Evolutionary conservation across 768 basidiomycete species (phyloP), one percentile per base, ranked within the genome.

Genomic region (Calocybe gangraenosa): DNA sequence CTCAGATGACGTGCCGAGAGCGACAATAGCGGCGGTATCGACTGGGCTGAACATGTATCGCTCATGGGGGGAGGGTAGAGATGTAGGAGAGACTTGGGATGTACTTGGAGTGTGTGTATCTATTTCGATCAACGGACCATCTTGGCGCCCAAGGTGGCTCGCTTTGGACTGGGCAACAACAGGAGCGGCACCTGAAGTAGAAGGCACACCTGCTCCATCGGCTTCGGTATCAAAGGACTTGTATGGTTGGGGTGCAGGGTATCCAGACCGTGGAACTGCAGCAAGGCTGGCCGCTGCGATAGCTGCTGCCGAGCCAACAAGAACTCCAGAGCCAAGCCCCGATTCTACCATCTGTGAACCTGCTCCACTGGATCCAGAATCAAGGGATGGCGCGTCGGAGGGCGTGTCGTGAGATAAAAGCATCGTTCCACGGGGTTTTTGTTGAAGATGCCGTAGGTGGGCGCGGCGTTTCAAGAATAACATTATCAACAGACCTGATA

Each of bases 351-450:
- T 51, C 22, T 41, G 42, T 31, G 40, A 21, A 19, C 32, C 28
- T 35, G 35, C 17, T 33, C 38, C 43, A 11, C 25, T 11, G 32
- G 34, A 35, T 4, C 10, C 34, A 30, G 43, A 40, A n/a, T 32
- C 6, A 19, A 40, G 40, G 19, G 32, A 40, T 17, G 23, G 22
- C 13, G 42, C 22, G 13, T 45, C 37, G 7, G 51, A 51, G 10
- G 42, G 30, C 28, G 28, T 30, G 40, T 50, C 32, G 9, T 2
- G 21, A 22, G 13, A 21, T 34, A 46, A 19, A 22, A 46, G n/a
- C 6, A 39, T 28, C 19, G 40, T n/a, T 44, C 57, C 57, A 3
- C 50, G 54, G 2, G 57, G 57, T 20, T 33, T 49, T 30, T 51
- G 42, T 30, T 34, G 47, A 28, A 43, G n/a, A 9, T 50, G 43